Evolutionary conservation across 768 basidiomycete genomes (phyloP).

Genomic region (Tylopilus sp.): DNA sequence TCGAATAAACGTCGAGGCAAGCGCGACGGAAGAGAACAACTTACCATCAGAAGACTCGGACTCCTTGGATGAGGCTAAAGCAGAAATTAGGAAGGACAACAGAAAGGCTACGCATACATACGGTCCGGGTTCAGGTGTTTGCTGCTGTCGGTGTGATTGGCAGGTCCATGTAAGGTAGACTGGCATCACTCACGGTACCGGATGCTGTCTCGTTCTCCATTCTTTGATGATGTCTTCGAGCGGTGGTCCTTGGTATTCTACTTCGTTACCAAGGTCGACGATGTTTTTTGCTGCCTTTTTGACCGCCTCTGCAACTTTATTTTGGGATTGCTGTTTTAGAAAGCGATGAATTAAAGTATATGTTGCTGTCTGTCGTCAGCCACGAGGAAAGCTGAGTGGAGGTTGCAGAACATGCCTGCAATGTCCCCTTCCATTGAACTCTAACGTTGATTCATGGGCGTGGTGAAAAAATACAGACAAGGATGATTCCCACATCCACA

Average conservation of each 20-base stretch:
- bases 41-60: constrained; percentile 27
- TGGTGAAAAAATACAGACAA: neutral
- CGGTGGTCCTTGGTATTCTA: constrained; percentile 44
- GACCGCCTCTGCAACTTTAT: constrained; percentile 68
- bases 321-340: constrained; percentile 59
- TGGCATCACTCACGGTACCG: constrained; percentile 26
- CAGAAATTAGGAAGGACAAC: constrained; percentile 5
- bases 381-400: neutral
- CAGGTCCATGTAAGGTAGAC: neutral
- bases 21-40: neutral
- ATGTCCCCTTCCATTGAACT: constrained; percentile 46
- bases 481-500: constrained; percentile 16
- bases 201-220: constrained; percentile 48
- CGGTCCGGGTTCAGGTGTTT: constrained; percentile 14
- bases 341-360: constrained; percentile 78
- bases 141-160: constrained; percentile 13
- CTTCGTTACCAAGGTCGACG: constrained; percentile 56
- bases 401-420: constrained; percentile 42
- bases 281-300: constrained; percentile 68
- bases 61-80: constrained; percentile 22
- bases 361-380: constrained; percentile 45
- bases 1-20: neutral
- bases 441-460: neutral
- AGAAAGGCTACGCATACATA: constrained; percentile 16
- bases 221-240: constrained; percentile 63